phyloP scores from a whole-genome alignment of 345 rosid genomes.

The Eucalyptus tenuipes region DNA sequence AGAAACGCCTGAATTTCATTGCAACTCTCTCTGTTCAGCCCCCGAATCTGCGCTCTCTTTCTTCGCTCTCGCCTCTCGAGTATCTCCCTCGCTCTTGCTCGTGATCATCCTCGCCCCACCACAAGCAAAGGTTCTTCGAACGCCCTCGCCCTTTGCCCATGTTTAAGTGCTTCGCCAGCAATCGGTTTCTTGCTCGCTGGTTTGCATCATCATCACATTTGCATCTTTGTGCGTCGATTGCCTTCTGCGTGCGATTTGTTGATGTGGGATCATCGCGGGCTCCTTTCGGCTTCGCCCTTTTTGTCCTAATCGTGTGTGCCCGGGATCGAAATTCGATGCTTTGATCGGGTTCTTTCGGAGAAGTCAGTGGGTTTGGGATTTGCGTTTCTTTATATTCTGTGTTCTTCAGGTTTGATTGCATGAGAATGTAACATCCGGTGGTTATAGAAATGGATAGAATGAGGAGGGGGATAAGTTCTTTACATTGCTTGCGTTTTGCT shows the following conservation, averaged over 20 bases:
- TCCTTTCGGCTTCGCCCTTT: background rate
- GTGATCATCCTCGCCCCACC: background rate
- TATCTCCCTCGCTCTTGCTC: background rate
- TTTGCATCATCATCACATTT: background rate
- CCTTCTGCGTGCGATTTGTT: background rate
- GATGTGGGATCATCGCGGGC: background rate
- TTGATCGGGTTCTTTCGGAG: background rate
- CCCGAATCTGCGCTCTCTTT: background rate
- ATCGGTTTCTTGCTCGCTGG: background rate
- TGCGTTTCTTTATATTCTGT: background rate
- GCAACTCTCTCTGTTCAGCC: background rate
- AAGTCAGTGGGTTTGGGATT: background rate
- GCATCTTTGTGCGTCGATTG: background rate
- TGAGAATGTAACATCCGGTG: background rate
- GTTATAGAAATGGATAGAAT: background rate
- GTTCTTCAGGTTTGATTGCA: background rate
- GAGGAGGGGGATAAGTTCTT: background rate
- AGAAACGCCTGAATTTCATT: background rate
- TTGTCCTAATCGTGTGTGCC: background rate
- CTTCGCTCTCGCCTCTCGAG: background rate
- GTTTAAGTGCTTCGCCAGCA: background rate
- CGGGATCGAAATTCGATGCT: background rate
- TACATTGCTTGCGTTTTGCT: background rate
- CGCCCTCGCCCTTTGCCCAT: background rate
- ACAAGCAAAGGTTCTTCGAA: background rate